These are phyloP conservation scores for Jackrogersella minutella DNA, from an alignment of 495 filamentous ascomycete genomes.

Conservation along the genomic window DNA sequence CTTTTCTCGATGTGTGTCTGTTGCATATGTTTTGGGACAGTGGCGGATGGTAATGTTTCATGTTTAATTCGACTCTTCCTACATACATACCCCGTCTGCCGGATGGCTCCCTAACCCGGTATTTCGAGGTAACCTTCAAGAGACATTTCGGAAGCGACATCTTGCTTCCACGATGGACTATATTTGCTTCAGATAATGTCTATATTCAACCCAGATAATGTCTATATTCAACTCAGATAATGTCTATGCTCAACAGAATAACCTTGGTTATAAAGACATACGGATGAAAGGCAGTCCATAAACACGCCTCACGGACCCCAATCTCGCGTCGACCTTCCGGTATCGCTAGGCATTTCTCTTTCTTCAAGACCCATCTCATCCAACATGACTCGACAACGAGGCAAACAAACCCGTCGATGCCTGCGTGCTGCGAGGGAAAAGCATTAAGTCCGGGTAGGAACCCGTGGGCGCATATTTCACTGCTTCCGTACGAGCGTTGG, in stretches of 20 bases:
- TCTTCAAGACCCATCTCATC: no score
- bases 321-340: conserved; percentile 19
- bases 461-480: not conserved
- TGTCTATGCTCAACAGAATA: no score
- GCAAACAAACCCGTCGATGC: conserved; percentile 23
- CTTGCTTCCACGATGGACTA: conserved; percentile 15
- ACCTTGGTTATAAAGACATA: no score
- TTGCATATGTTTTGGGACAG: conserved; percentile 24
- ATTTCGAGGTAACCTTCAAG: conserved; percentile 33
- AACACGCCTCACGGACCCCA: conserved; percentile 1
- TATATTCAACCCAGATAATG: no score
- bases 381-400: no score
- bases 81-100: conserved; percentile 29
- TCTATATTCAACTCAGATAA: no score
- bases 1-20: not conserved
- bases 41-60: conserved; percentile 44
- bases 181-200: not conserved
- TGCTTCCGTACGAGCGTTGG: not conserved
- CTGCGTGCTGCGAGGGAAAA: conserved; percentile 5
- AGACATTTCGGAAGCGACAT: conserved; percentile 38
- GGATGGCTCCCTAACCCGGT: conserved; percentile 18
- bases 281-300: no score
- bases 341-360: conserved; percentile 27
- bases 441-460: not conserved
- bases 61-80: conserved; percentile 39